These are phyloP conservation scores for Fusarium sp. DNA, from an alignment of 2,329 filamentous ascomycete species.

Conservation along the genomic window DNA sequence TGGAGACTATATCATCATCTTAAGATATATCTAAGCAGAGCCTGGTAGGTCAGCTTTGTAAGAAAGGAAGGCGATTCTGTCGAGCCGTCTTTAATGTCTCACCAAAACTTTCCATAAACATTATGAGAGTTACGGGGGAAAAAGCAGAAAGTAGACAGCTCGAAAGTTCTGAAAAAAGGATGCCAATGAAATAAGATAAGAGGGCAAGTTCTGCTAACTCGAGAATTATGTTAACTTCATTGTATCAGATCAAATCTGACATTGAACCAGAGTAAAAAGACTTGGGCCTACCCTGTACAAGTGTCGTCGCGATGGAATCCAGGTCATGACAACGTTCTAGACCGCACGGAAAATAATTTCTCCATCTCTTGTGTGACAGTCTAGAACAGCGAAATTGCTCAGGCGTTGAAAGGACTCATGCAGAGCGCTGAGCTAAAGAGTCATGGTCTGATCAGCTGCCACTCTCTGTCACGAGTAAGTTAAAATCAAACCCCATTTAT, in stretches of 20 bases:
- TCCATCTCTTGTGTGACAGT: background rate
- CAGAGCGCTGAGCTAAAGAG: background rate
- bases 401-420: background rate
- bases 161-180: no score
- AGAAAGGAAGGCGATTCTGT: no score
- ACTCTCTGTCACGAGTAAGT: background rate
- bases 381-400: background rate
- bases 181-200: no score
- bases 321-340: background rate
- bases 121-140: no score
- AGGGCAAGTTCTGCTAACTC: background rate
- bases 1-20: rapidly evolving
- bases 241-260: no score
- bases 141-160: no score
- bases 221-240: rapidly evolving
- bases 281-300: background rate
- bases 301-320: rapidly evolving
- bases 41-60: no score
- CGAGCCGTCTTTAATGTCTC: no score
- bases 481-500: background rate
- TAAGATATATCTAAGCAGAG: background rate
- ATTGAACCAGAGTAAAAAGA: background rate
- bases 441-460: background rate
- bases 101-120: no score
- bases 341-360: background rate